Conservation (phyloP, 148 eudicot genomes). For the Pharnaceum exiguum region DNA sequence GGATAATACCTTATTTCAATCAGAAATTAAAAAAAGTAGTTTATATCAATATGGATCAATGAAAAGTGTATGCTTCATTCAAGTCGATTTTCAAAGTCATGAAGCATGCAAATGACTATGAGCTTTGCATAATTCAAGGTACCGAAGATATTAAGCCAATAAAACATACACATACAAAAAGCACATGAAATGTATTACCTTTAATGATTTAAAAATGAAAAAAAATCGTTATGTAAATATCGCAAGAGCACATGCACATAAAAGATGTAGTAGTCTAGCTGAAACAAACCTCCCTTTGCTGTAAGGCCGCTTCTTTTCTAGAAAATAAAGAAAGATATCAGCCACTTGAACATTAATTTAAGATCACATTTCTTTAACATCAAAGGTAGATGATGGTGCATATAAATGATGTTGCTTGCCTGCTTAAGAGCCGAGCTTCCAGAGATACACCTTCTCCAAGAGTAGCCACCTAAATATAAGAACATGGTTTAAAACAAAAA, state of each 20-base stretch:
- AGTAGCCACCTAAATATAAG: slow-evolving; percentile 53
- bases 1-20: no score
- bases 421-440: slow-evolving; percentile 88
- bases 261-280: background rate
- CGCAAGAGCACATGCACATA: no score
- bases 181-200: no score
- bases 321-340: slow-evolving; percentile 17
- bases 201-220: no score
- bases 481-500: slow-evolving; percentile 1
- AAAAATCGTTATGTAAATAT: no score
- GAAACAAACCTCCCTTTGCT: slow-evolving; percentile 77
- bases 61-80: no score
- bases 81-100: no score
- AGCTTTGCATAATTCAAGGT: background rate
- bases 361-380: no score
- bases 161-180: background rate
- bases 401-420: slow-evolving; percentile 38
- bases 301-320: slow-evolving; percentile 89
- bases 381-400: slow-evolving; percentile 3
- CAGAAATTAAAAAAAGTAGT: no score
- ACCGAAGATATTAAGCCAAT: background rate
- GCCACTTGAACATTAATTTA: slow-evolving; percentile 17
- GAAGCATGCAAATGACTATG: no score
- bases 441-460: slow-evolving; percentile 91
- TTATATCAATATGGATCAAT: no score